Base-by-base conservation (phyloP, 2,329 filamentous ascomycete species). In the Exophiala oligosperma region DNA sequence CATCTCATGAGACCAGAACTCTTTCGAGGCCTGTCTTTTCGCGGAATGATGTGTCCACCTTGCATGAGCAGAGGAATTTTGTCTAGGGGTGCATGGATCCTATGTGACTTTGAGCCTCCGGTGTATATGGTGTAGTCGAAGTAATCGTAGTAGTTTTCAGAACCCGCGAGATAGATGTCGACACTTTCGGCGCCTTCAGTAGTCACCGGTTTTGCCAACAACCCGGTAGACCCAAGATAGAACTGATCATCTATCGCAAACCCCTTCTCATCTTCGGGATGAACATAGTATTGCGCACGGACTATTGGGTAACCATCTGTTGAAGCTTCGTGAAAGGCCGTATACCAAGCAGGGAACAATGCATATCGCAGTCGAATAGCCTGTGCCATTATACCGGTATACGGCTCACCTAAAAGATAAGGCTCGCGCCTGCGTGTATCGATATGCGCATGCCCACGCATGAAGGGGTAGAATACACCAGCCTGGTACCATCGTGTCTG, bases 391-490 rank as follows among this genome's bases (percentile, higher is more conserved):
- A 97, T 95, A 52, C 83, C 82, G 2, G 86, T 90, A 75, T 96
- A 92, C 0, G 92, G 92, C 61, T 94, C 89, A 9, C 90, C 89
- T 9, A 87, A 81, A 57, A 97, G 80, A 71, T 97, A 99, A 2
- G 94, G 94, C 76, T 99, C 94, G 52, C 94, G 89, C 26, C 94
- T 89, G 47, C 94, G 91, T 40, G 94, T 90, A 70, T 99, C 94
- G 60, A 97, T 97, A 74, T 99, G 94, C 5, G 94, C 94, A 72
- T 99, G 94, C 1, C 86, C 94, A 61, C 94, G 90, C 89, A 97
- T 96, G 80, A 97, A 99, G 6, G 94, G 94, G 73, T 97, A 97
- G 80, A 96, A 99, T 56, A 91, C 90, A 62, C 94, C 94, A 35
- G 92, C 86, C 75, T 99, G 94, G 76, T 96, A 99, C 94, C 94